phyloP scores from a whole-genome alignment of 805 yeast species.

The Nakazawaea ernobii region DNA sequence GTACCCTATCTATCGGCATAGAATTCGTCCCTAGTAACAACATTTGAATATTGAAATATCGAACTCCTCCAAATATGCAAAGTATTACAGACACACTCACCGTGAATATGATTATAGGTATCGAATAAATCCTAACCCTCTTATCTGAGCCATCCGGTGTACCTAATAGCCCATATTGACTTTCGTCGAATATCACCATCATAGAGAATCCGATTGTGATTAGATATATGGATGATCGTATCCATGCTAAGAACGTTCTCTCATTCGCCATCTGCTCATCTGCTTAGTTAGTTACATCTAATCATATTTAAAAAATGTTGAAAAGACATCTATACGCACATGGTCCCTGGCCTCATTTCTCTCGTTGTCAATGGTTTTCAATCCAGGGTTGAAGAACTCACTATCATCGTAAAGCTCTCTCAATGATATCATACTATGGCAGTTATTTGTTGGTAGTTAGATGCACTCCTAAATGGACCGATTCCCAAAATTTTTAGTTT shows the following conservation, averaged over 20 bases:
- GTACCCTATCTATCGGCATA: slow-evolving; percentile 2
- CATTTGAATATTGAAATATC: slow-evolving; percentile 34
- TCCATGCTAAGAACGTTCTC: slow-evolving; percentile 39
- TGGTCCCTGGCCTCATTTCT: slow-evolving; percentile 10
- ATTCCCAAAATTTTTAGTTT: neutral
- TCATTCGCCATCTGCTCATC: slow-evolving; percentile 31
- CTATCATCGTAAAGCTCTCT: neutral
- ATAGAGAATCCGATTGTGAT: slow-evolving; percentile 36
- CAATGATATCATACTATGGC: neutral
- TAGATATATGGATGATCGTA: slow-evolving; percentile 33
- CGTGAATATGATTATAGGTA: neutral
- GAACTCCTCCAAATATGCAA: slow-evolving; percentile 24
- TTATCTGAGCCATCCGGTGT: neutral
- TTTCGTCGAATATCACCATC: slow-evolving; percentile 17
- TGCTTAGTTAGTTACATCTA: no score
- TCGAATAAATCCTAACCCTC: neutral
- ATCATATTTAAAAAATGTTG: no score
- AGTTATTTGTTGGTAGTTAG: neutral
- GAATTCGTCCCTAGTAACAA: slow-evolving; percentile 17
- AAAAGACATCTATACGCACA: no score
- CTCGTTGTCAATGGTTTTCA: neutral
- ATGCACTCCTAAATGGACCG: neutral
- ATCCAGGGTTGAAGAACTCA: neutral
- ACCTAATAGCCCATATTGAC: neutral
- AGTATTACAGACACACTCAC: slow-evolving; percentile 32